phyloP scores from a whole-genome alignment of 2,329 filamentous ascomycete genomes.

The Fusarium anguioides region DNA sequence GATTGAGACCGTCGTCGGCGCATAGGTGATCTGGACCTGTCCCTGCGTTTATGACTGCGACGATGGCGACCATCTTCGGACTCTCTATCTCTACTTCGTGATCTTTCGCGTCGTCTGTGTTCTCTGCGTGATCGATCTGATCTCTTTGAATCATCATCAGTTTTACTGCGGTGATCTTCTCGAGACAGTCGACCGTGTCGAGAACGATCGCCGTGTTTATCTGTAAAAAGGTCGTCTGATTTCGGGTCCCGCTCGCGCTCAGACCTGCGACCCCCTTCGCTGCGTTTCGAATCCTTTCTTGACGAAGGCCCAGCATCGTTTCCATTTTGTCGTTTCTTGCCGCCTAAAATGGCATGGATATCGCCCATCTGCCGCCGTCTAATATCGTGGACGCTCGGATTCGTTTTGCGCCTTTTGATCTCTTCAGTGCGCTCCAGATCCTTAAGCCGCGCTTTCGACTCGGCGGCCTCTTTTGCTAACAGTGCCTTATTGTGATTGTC shows the following conservation, averaged over 20 bases:
- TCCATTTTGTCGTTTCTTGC: conserved; percentile 51
- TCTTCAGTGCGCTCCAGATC: conserved; percentile 65
- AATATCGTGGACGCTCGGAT: conserved; percentile 62
- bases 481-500: conserved; percentile 90
- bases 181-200: conserved; percentile 44
- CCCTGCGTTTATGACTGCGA: conserved; percentile 31
- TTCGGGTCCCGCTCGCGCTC: conserved; percentile 13
- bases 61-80: conserved; percentile 24
- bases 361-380: conserved; percentile 68
- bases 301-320: conserved; percentile 37
- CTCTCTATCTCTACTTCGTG: conserved; percentile 26
- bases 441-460: conserved; percentile 77
- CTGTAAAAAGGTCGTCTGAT: conserved; percentile 37
- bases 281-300: conserved; percentile 27
- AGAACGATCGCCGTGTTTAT: conserved; percentile 30
- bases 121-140: conserved; percentile 29
- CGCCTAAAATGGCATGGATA: conserved; percentile 68
- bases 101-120: conserved; percentile 31
- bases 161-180: conserved; percentile 32
- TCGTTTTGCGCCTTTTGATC: conserved; percentile 56
- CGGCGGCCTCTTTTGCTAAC: conserved; percentile 83
- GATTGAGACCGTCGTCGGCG: conserved; percentile 48
- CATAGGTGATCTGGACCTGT: conserved; percentile 45
- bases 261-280: conserved; percentile 5
- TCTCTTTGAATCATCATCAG: conserved; percentile 24